Conservation (phyloP, 306 rosid genomes). For the Begonia fuchsioides region DNA sequence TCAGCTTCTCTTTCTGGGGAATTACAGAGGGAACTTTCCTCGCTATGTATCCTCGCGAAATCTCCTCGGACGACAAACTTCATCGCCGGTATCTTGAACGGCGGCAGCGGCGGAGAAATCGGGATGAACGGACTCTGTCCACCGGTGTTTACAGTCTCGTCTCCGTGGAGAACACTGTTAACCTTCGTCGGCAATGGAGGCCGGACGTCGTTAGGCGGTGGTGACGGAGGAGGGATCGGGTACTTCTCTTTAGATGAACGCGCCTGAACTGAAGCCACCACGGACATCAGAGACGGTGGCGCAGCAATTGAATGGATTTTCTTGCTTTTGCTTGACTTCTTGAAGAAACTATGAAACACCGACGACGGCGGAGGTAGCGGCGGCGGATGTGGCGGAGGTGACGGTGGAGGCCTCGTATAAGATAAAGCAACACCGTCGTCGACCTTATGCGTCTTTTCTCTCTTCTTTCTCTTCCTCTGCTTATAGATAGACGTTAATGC, state of each 20-base stretch:
- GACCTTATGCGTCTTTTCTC: conserved; percentile 14
- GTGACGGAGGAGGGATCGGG: conserved; percentile 23
- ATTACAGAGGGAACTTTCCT: conserved; percentile 43
- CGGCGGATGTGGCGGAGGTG: conserved; percentile 52
- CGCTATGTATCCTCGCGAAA: conserved; percentile 37
- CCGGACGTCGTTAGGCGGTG: conserved; percentile 10
- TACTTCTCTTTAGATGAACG: conserved; percentile 22
- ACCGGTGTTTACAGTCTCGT: conserved; percentile 14
- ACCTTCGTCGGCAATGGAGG: conserved; percentile 57
- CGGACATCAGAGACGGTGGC: conserved; percentile 24
- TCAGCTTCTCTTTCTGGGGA: conserved; percentile 45
- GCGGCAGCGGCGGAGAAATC: conserved; percentile 38
- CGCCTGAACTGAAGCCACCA: conserved; percentile 16
- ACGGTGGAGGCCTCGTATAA: conserved; percentile 18
- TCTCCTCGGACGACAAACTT: conserved; percentile 37
- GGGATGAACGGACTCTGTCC: conserved; percentile 44
- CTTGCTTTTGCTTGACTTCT: conserved; percentile 49
- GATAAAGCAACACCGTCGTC: conserved; percentile 6
- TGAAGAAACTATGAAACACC: conserved; percentile 43
- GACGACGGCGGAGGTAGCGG: conserved; percentile 55
- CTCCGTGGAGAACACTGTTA: conserved; percentile 9
- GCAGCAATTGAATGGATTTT: conserved; percentile 41
- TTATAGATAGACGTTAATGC: conserved; percentile 56
- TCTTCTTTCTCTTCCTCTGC: conserved; percentile 46
- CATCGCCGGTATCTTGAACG: conserved; percentile 36